Evolutionary conservation across 140 eudicot species (phyloP).

Genomic region (Stevia rebaudiana): DNA sequence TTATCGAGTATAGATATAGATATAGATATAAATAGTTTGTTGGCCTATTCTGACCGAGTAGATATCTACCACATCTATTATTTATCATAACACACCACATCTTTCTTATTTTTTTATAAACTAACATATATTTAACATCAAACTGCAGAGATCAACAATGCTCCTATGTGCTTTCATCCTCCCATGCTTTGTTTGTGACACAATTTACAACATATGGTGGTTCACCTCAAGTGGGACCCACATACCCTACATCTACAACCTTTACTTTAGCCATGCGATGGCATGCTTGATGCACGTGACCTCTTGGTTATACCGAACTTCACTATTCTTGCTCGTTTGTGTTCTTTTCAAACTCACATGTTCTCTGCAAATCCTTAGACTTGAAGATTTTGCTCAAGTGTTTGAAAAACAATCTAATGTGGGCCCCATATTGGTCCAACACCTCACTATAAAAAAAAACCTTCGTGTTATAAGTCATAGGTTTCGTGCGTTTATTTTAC

Average conservation of each 20-base stretch:
- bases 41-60: too few relatives aligned
- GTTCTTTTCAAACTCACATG: conserved; percentile 42
- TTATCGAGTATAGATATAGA: too few relatives aligned
- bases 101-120: not conserved
- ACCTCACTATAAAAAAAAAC: conserved; percentile 58
- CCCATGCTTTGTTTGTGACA: conserved; percentile 53
- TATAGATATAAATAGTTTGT: too few relatives aligned
- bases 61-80: too few relatives aligned
- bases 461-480: conserved; percentile 77
- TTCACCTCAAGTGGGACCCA: conserved; percentile 45
- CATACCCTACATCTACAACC: conserved; percentile 53
- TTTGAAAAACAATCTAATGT: conserved; percentile 55
- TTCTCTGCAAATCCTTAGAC: conserved; percentile 50
- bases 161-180: conserved; percentile 52
- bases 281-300: conserved; percentile 43
- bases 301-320: conserved; percentile 68
- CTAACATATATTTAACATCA: not conserved
- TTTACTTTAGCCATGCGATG: conserved; percentile 39
- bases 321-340: conserved; percentile 49
- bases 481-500: conserved; percentile 59
- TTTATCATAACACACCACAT: not conserved
- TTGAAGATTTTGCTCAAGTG: conserved; percentile 69
- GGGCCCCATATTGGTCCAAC: conserved; percentile 50
- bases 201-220: conserved; percentile 76
- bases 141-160: conserved; percentile 61